These are phyloP conservation scores for Aspergillus carbonarius DNA, from an alignment of 2,329 filamentous ascomycete genomes.

Conservation along the genomic window DNA sequence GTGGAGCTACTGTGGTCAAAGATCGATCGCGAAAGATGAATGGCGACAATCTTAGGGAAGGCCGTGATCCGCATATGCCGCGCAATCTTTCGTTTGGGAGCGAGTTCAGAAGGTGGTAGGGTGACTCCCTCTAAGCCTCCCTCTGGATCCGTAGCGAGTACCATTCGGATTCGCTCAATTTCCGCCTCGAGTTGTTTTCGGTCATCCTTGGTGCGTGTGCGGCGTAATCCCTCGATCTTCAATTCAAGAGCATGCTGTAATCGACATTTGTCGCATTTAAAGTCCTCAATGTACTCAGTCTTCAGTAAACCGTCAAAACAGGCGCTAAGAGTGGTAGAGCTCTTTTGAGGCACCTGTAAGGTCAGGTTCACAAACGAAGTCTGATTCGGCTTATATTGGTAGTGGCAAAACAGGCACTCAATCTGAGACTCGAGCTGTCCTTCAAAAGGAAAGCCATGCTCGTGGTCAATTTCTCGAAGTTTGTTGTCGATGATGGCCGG, in stretches of 20 bases:
- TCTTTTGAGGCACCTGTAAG: conserved; percentile 81
- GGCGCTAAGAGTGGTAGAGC: conserved; percentile 74
- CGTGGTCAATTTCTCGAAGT: conserved; percentile 39
- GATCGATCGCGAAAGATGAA: conserved; percentile 91
- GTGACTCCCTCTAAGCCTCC: conserved; percentile 67
- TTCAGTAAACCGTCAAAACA: conserved; percentile 96
- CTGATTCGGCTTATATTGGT: conserved; percentile 78
- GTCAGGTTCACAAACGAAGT: conserved; percentile 92
- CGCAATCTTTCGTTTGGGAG: conserved; percentile 80
- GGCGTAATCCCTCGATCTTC: conserved; percentile 60
- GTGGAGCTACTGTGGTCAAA: conserved; percentile 78
- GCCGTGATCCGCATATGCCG: conserved; percentile 82
- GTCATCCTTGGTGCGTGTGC: conserved; percentile 54
- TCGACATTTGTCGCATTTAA: conserved; percentile 90
- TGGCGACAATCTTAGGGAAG: conserved; percentile 86
- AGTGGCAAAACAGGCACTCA: conserved; percentile 84
- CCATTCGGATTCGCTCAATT: conserved; percentile 64
- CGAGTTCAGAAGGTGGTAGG: conserved; percentile 70
- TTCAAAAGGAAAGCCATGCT: conserved; percentile 78
- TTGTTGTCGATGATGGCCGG: conserved; percentile 40
- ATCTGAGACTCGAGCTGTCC: conserved; percentile 92
- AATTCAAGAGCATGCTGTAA: conserved; percentile 73
- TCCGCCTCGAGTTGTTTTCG: conserved; percentile 55
- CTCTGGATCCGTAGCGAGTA: conserved; percentile 81
- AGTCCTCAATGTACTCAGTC: conserved; percentile 94